A percentile compares a stretch with the other conserved stretches of the same genome.
phyloP scores from a whole-genome alignment of 1,139 yeast species.

The Geotrichum aggregatum region DNA sequence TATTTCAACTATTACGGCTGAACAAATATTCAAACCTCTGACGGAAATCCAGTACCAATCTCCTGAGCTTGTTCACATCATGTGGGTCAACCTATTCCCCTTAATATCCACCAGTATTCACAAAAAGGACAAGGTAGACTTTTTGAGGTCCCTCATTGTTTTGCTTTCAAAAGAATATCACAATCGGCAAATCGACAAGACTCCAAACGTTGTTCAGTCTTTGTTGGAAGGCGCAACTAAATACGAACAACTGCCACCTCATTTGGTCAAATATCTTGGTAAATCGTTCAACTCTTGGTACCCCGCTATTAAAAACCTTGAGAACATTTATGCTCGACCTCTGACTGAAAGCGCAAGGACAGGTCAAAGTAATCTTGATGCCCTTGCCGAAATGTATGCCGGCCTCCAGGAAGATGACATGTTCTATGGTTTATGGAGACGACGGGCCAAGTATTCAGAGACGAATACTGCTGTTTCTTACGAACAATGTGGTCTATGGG shows the following conservation, averaged over 20 bases:
- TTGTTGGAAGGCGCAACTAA: slow-evolving; percentile 62
- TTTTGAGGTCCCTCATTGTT: slow-evolving; percentile 72
- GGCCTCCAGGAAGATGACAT: slow-evolving; percentile 89
- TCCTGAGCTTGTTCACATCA: slow-evolving; percentile 70
- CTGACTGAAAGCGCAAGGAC: slow-evolving; percentile 68
- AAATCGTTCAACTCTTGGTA: slow-evolving; percentile 89
- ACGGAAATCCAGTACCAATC: slow-evolving; percentile 80
- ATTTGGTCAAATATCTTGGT: slow-evolving; percentile 83
- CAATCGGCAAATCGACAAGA: slow-evolving; percentile 75
- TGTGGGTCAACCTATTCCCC: slow-evolving; percentile 86
- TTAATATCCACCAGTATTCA: slow-evolving; percentile 69
- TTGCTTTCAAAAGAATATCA: slow-evolving; percentile 88
- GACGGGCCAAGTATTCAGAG: slow-evolving; percentile 89
- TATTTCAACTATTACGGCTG: slow-evolving; percentile 49
- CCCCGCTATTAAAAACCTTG: slow-evolving; percentile 76
- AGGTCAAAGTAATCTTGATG: slow-evolving; percentile 84
- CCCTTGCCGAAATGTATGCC: slow-evolving; percentile 83
- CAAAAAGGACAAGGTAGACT: slow-evolving; percentile 75
- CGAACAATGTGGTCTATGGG: slow-evolving; percentile 95
- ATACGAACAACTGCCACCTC: slow-evolving; percentile 85
- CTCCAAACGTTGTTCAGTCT: slow-evolving; percentile 85
- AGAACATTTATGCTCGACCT: slow-evolving; percentile 65
- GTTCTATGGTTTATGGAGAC: slow-evolving; percentile 97
- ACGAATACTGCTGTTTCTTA: slow-evolving; percentile 89
- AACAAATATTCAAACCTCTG: slow-evolving; percentile 63